These are phyloP conservation scores for Boletus insuetus DNA, from an alignment of 768 basidiomycete species.

Conservation along the genomic window DNA sequence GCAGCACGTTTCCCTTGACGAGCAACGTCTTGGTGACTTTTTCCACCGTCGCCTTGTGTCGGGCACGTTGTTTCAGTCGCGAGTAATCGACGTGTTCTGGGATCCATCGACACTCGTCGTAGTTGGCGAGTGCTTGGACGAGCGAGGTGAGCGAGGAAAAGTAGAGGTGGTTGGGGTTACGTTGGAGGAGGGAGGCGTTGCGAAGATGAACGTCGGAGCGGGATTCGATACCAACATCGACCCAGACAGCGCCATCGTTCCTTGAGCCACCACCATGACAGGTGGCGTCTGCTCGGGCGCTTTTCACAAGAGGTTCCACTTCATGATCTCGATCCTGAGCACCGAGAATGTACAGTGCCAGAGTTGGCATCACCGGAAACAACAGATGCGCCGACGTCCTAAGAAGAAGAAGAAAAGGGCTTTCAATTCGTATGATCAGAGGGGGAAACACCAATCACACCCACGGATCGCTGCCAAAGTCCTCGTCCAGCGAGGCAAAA, in stretches of 20 bases:
- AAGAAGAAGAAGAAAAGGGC: neutral
- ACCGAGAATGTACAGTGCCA: conserved; percentile 54
- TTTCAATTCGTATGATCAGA: neutral
- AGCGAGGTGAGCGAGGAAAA: conserved; percentile 54
- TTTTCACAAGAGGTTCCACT: conserved; percentile 11
- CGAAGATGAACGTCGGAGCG: conserved; percentile 58
- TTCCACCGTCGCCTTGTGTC: conserved; percentile 55
- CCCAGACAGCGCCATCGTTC: conserved; percentile 27
- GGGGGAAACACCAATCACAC: conserved; percentile 3
- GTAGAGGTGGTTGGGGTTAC: conserved; percentile 46
- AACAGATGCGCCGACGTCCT: conserved; percentile 50
- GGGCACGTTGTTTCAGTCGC: conserved; percentile 52
- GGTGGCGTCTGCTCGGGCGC: neutral
- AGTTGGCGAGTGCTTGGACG: conserved; percentile 50
- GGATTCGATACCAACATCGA: conserved; percentile 51
- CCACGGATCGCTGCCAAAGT: conserved; percentile 34
- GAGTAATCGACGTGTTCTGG: conserved; percentile 53
- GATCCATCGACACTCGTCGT: conserved; percentile 57
- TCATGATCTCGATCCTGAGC: conserved; percentile 20
- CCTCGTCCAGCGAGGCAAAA: conserved; percentile 52
- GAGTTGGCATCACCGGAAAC: conserved; percentile 53
- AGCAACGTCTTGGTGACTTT: conserved; percentile 53
- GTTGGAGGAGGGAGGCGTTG: conserved; percentile 56
- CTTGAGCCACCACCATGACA: neutral
- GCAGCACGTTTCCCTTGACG: conserved; percentile 45